Base-by-base conservation (phyloP, 495 filamentous ascomycete species). In the Polyplosphaeria fusca region DNA sequence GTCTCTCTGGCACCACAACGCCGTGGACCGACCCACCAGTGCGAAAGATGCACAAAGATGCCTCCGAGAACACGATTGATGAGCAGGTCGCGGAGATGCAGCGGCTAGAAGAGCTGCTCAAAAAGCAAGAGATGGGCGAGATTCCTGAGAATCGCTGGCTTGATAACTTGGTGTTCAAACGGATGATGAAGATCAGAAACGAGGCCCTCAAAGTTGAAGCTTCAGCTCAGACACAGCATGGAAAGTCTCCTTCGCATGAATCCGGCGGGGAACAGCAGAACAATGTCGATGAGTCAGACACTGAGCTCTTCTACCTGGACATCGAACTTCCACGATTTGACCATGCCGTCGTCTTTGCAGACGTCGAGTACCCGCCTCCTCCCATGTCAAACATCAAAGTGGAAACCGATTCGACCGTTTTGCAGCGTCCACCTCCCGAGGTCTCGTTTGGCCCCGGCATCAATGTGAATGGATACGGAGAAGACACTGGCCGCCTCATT, bases 121-220 rank as follows among this genome's bases (percentile, higher is more conserved):
- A 99, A 74, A 94, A 96, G 69, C 94, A 96, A 64, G 93, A 99
- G 68, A 93, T 96, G 84, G 89, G 89, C 20, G 92, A 97, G 64
- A 91, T 99, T 13, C 84, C 87, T 2, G 80, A 88, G 14, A 86
- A 93, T 40, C 90, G 94, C 67, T 97, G 93, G 93, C 80, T 99
- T 46, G 93, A 99, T 67, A 86, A 91, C 59, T 76, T 97, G 55
- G 89, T 95, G 5, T 96, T 95, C 67, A 85, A 90, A 35, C 84
- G 85, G 39, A 77, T 93, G 45, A 90, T 94, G 70, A 90, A 86
- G 73, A 58, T 67, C 5, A 47, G 52, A 49, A 58, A 49, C 24
- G 48, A 66, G 11, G 63, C 58, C 5, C 39, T 61, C 11, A 66
- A 59, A 28, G 52, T 49, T 3, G 53, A 62, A 26, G 43, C 63